These are phyloP conservation scores for Globisporangium camurandrum DNA, from an alignment of 352 stramenopile genomes.

Conservation along the genomic window DNA sequence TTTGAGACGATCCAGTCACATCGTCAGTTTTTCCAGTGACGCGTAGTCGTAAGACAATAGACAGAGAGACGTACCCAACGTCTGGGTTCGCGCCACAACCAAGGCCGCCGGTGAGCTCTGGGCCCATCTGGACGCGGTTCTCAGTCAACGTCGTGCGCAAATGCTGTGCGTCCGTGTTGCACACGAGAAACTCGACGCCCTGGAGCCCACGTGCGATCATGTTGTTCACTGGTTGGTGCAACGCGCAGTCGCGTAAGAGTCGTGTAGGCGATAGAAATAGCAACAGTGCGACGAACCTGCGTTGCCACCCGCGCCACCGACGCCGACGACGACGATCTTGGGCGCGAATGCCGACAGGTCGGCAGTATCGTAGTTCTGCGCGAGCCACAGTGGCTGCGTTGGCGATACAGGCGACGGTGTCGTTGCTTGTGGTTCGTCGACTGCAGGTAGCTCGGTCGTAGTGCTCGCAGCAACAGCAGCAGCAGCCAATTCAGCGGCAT, in stretches of 20 bases:
- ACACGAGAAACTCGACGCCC: slow-evolving; percentile 85
- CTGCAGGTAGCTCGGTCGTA: slow-evolving; percentile 1
- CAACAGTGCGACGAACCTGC: slow-evolving; percentile 31
- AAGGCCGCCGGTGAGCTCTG: slow-evolving; percentile 76
- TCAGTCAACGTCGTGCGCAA: slow-evolving; percentile 86
- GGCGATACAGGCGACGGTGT: slow-evolving; percentile 34
- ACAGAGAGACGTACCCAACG: slow-evolving; percentile 32
- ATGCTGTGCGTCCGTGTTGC: slow-evolving; percentile 90
- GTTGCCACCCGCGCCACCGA: slow-evolving; percentile 85
- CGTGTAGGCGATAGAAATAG: background rate
- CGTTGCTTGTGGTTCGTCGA: slow-evolving; percentile 28
- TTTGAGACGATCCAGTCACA: too few species aligned
- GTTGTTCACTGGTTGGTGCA: slow-evolving; percentile 62
- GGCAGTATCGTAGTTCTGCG: slow-evolving; percentile 45
- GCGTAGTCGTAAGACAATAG: too few species aligned
- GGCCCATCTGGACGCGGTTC: slow-evolving; percentile 87
- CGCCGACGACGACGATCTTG: slow-evolving; percentile 83
- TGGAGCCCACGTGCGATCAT: slow-evolving; percentile 82
- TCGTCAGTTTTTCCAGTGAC: too few species aligned
- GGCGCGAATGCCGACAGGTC: slow-evolving; percentile 74
- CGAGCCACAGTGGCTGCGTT: slow-evolving; percentile 70
- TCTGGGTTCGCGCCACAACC: slow-evolving; percentile 80
- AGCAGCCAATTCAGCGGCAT: slow-evolving; percentile 2
- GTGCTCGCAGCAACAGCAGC: slow-evolving; percentile 4
- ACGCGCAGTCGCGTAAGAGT: background rate